Conservation (phyloP, 164 flowering plant species). For the Sedum album region DNA sequence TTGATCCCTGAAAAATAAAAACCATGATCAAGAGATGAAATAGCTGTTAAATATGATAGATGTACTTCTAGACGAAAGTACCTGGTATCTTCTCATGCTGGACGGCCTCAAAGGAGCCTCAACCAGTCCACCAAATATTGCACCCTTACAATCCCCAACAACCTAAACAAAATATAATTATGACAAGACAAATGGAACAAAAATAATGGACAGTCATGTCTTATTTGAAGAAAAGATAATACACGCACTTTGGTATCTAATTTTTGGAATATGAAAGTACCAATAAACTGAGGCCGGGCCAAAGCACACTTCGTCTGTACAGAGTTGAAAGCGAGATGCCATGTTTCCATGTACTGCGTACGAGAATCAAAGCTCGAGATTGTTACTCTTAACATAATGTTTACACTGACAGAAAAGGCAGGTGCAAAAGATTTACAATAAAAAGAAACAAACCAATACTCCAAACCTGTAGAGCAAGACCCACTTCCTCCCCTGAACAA, state of each 20-base stretch:
- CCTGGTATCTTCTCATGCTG: slow-evolving; percentile 79
- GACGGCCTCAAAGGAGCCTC: slow-evolving; percentile 81
- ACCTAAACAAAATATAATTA: slow-evolving; percentile 36
- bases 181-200: background rate
- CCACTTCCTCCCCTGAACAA: slow-evolving; percentile 81
- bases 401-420: background rate
- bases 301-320: slow-evolving; percentile 82
- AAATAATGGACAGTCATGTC: background rate
- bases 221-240: background rate
- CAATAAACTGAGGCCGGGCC: slow-evolving; percentile 89
- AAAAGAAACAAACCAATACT: background rate
- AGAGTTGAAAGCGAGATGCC: slow-evolving; percentile 91
- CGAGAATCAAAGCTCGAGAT: background rate
- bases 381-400: background rate
- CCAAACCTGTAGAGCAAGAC: slow-evolving; percentile 73
- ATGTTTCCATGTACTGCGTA: slow-evolving; percentile 91
- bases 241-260: background rate
- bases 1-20: slow-evolving; percentile 73
- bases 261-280: slow-evolving; percentile 25
- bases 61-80: slow-evolving; percentile 13
- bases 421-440: background rate
- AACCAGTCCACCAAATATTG: slow-evolving; percentile 89
- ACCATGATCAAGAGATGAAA: background rate
- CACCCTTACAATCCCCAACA: slow-evolving; percentile 84
- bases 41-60: background rate